phyloP scores from a whole-genome alignment of 768 basidiomycete species.

The Flagelloscypha sp. region DNA sequence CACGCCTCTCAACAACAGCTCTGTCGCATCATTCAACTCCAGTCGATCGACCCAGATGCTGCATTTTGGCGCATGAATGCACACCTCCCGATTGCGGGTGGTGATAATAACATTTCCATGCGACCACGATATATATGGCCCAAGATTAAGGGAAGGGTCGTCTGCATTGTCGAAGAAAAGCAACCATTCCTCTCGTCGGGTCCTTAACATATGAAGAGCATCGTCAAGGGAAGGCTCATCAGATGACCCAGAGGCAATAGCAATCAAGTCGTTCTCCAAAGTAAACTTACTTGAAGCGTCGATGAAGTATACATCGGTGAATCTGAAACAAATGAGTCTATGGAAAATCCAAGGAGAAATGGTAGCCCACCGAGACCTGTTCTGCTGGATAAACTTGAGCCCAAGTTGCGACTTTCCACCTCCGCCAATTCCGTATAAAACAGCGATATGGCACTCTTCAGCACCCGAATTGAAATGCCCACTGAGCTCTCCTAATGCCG shows the following conservation, averaged over 20 bases:
- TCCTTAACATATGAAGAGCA: too few relatives aligned
- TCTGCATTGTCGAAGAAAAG: constrained; percentile 7
- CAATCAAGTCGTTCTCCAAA: constrained; percentile 3
- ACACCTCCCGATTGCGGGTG: constrained; percentile 6
- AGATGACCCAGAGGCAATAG: neutral
- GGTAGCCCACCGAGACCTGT: too few relatives aligned
- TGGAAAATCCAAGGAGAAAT: too few relatives aligned
- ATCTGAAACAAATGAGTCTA: too few relatives aligned
- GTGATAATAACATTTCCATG: constrained; percentile 10
- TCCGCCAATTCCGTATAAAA: too few relatives aligned
- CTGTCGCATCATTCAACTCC: constrained; percentile 4
- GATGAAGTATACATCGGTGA: constrained; percentile 3
- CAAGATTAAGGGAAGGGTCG: constrained; percentile 2
- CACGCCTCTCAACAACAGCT: constrained; percentile 4
- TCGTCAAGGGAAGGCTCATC: neutral
- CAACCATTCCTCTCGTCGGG: too few relatives aligned
- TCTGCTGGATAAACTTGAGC: too few relatives aligned
- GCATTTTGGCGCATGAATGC: neutral
- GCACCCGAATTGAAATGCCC: too few relatives aligned
- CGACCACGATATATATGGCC: constrained; percentile 3
- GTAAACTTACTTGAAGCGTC: constrained; percentile 4
- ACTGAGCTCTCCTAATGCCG: too few relatives aligned
- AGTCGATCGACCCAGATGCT: neutral
- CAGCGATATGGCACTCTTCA: too few relatives aligned
- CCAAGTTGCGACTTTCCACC: too few relatives aligned